Conservation (phyloP, 2,329 filamentous ascomycete species). For the Clonostachys rosea region DNA sequence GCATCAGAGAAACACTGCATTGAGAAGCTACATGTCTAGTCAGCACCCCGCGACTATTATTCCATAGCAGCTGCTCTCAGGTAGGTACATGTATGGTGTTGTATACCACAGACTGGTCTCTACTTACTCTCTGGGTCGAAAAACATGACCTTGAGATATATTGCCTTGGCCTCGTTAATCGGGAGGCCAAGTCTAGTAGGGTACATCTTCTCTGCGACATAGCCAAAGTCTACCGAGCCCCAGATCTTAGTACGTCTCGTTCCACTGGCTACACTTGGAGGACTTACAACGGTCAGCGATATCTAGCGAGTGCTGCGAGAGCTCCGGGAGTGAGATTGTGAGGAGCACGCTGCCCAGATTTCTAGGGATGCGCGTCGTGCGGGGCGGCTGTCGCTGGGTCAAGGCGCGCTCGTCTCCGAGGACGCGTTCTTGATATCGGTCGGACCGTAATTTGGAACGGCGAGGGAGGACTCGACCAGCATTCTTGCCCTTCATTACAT, state of each 20-base stretch:
- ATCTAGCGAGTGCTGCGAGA: background rate
- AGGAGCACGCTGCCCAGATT: constrained; percentile 1
- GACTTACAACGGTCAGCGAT: constrained; percentile 5
- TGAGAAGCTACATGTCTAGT: background rate
- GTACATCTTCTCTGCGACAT: constrained; percentile 4
- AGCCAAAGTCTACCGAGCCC: constrained; percentile 1
- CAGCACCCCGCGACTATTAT: constrained; percentile 5
- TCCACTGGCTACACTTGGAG: too few species aligned
- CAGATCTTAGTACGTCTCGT: too few species aligned
- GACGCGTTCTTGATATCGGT: background rate
- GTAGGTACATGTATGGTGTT: background rate
- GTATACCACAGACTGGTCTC: background rate
- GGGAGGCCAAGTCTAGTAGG: constrained; percentile 5
- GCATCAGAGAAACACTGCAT: constrained; percentile 8
- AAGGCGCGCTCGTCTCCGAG: background rate
- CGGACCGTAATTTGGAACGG: constrained; percentile 1
- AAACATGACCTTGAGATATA: constrained; percentile 7
- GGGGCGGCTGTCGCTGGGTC: background rate
- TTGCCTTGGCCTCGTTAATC: constrained; percentile 5
- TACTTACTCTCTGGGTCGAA: constrained; percentile 6
- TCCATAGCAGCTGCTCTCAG: background rate
- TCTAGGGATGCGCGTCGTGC: background rate
- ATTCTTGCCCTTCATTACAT: constrained; percentile 15
- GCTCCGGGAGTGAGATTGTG: background rate
- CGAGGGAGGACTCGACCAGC: constrained; percentile 9